Conservation (phyloP, 1,284 basidiomycete genomes). For the Pseudomicrostroma phylloplanum region DNA sequence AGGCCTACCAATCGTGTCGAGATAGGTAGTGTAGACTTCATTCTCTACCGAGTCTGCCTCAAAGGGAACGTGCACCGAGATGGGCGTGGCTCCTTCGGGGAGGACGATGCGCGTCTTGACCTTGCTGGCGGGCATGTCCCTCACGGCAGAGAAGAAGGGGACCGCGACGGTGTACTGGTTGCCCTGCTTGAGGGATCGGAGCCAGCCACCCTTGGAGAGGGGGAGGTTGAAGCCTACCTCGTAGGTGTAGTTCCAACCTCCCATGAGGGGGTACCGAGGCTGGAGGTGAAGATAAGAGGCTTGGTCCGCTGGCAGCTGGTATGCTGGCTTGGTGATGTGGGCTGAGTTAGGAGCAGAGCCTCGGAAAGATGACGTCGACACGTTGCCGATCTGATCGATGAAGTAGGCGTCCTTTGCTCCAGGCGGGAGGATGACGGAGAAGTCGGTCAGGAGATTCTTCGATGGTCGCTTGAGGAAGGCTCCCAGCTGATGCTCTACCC, state of each 20-base stretch:
- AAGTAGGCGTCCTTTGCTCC: constrained; percentile 74
- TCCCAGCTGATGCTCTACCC: constrained; percentile 73
- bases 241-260: constrained; percentile 96
- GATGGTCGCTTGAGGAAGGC: constrained; percentile 61
- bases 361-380: constrained; percentile 84
- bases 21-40: constrained; percentile 69
- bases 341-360: constrained; percentile 52
- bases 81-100: constrained; percentile 71
- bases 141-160: constrained; percentile 76
- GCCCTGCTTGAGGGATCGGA: constrained; percentile 60
- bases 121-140: constrained; percentile 73
- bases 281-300: constrained; percentile 64
- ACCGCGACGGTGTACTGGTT: constrained; percentile 65
- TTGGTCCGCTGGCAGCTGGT: constrained; percentile 22
- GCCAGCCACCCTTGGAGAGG: constrained; percentile 50
- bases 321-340: constrained; percentile 10
- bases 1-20: constrained; percentile 87
- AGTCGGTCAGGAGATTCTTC: constrained; percentile 65
- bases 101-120: constrained; percentile 73
- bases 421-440: constrained; percentile 71
- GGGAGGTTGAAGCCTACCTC: constrained; percentile 83
- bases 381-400: constrained; percentile 69
- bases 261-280: constrained; percentile 86
- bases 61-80: constrained; percentile 65
- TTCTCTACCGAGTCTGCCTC: constrained; percentile 34